A percentile compares a stretch with the other conserved stretches of the same genome.
Conservation (phyloP, 768 basidiomycete species). For the Zangia roseola region DNA sequence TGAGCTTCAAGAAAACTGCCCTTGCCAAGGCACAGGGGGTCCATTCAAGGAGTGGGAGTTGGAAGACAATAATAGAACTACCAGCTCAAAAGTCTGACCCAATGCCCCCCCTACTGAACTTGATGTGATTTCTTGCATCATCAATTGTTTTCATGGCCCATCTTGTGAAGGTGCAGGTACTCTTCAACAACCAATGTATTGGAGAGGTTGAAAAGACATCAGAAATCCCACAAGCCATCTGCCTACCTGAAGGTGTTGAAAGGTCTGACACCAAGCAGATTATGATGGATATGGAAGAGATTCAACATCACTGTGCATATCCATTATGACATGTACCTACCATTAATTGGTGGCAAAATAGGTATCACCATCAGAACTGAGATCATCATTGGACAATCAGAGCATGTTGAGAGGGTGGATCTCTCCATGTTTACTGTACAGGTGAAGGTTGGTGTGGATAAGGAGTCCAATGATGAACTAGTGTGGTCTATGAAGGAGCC, state of each 20-base stretch:
- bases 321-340: too few species aligned
- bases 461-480: neutral
- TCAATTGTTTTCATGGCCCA: conserved; percentile 89
- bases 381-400: too few species aligned
- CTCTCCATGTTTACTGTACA: conserved; percentile 29
- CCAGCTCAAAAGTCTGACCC: conserved; percentile 71
- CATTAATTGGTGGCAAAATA: too few species aligned
- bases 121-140: conserved; percentile 88
- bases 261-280: conserved; percentile 55
- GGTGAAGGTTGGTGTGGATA: too few species aligned
- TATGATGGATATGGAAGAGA: too few species aligned
- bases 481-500: neutral
- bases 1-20: too few species aligned
- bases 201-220: conserved; percentile 61
- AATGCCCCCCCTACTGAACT: conserved; percentile 77
- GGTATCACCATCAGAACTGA: too few species aligned
- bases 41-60: conserved; percentile 65
- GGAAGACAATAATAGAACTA: conserved; percentile 89
- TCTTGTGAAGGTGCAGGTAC: too few species aligned
- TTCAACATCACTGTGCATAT: too few species aligned
- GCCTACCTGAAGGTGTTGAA: conserved; percentile 55
- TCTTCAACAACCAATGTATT: conserved; percentile 72
- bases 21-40: conserved; percentile 39
- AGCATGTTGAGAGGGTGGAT: too few species aligned
- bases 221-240: conserved; percentile 46